A percentile compares a stretch with the other conserved stretches of the same genome.
Conservation (phyloP, 495 filamentous ascomycete species). For the Penicillium desertorum region DNA sequence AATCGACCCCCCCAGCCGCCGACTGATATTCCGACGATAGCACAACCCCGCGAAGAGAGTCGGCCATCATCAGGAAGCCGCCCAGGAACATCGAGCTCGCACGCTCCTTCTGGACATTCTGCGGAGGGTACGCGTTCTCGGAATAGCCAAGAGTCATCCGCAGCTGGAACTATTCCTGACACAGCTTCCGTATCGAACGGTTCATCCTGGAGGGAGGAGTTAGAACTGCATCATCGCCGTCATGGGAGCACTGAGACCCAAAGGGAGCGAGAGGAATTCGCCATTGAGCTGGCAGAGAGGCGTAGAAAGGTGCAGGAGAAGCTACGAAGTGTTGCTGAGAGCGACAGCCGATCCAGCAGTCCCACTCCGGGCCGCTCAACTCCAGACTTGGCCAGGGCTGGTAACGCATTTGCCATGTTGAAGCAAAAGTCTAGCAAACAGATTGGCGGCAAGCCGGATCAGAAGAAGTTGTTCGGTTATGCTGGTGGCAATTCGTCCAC, state of each 20-base stretch:
- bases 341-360: constrained; percentile 58
- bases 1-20: not conserved
- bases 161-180: constrained; percentile 3
- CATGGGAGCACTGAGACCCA: constrained; percentile 60
- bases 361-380: constrained; percentile 48
- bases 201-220: constrained; percentile 39
- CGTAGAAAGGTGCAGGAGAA: constrained; percentile 79
- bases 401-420: constrained; percentile 66
- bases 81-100: constrained; percentile 16
- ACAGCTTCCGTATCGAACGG: constrained; percentile 25
- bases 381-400: constrained; percentile 41
- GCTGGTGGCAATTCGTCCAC: constrained; percentile 57
- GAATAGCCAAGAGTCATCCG: constrained; percentile 23
- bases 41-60: not conserved
- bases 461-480: constrained; percentile 70
- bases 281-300: constrained; percentile 73
- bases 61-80: constrained; percentile 3
- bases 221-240: constrained; percentile 45
- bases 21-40: not conserved
- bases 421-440: constrained; percentile 66
- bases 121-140: constrained; percentile 15
- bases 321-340: constrained; percentile 68
- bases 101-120: constrained; percentile 15
- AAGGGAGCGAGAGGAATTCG: constrained; percentile 73
- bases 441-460: constrained; percentile 54